Evolutionary conservation across 805 yeast species (phyloP).

Genomic region (Saturnispora mendoncae): DNA sequence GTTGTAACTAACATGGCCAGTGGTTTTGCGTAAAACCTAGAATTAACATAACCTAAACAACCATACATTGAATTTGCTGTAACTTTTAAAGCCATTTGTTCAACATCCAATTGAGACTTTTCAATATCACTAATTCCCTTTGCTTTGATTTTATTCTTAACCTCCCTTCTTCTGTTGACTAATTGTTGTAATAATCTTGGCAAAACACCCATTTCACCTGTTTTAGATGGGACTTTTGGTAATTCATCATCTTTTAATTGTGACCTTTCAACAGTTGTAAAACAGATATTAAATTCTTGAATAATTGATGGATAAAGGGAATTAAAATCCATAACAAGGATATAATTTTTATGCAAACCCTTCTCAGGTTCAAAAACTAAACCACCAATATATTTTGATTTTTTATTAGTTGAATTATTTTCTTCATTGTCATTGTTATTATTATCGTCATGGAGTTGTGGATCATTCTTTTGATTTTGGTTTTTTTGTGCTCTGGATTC

Average conservation of each 20-base stretch:
- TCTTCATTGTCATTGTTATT: constrained; percentile 26
- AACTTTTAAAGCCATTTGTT: constrained; percentile 89
- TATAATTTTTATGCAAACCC: constrained; percentile 82
- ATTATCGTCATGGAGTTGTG: constrained; percentile 1
- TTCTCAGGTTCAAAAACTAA: constrained; percentile 94
- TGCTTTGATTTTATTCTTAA: constrained; percentile 73
- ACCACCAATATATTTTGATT: constrained; percentile 35
- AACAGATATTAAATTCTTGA: constrained; percentile 94
- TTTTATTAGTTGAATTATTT: constrained; percentile 36
- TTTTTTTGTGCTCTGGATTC: constrained; percentile 31
- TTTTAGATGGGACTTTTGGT: constrained; percentile 59
- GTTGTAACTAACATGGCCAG: constrained; percentile 91
- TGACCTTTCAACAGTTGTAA: constrained; percentile 82
- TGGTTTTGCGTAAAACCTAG: constrained; percentile 93
- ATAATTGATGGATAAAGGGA: constrained; percentile 94
- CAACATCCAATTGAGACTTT: constrained; percentile 81
- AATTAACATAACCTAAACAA: constrained; percentile 85
- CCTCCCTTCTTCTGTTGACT: constrained; percentile 88
- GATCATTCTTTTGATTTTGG: constrained; percentile 9
- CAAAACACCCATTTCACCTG: constrained; percentile 64
- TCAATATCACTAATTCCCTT: constrained; percentile 56
- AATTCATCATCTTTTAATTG: constrained; percentile 44
- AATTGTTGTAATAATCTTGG: constrained; percentile 77
- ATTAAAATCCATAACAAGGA: constrained; percentile 96
- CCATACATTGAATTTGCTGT: constrained; percentile 99